A percentile compares a stretch with the other conserved stretches of the same genome.
These are phyloP conservation scores for Silene vulgaris DNA, from an alignment of 179 eudicot species.

Conservation along the genomic window DNA sequence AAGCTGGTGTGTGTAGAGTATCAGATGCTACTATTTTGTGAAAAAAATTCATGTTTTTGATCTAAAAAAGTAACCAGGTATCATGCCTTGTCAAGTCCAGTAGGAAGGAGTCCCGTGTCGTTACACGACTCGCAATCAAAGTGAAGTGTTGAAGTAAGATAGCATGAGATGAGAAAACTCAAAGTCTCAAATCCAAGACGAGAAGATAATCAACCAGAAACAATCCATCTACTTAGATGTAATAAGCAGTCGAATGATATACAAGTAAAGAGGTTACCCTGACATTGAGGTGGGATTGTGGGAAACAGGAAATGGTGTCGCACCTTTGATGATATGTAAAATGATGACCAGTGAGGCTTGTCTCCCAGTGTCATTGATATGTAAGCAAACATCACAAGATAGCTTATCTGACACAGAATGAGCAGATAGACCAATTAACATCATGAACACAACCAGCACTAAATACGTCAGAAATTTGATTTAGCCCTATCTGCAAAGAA, in stretches of 20 bases:
- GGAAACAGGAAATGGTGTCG: constrained; percentile 6
- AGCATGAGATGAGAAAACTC: neutral
- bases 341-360: constrained; percentile 56
- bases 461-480: neutral
- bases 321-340: constrained; percentile 88
- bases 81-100: neutral
- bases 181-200: neutral
- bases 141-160: neutral
- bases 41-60: neutral
- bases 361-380: constrained; percentile 91
- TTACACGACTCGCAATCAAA: neutral
- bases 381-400: constrained; percentile 98
- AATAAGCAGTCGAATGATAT: constrained; percentile 11
- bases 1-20: neutral
- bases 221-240: neutral
- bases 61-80: neutral
- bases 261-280: neutral
- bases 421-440: constrained; percentile 14
- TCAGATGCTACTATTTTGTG: neutral
- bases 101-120: neutral
- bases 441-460: neutral
- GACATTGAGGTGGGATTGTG: neutral
- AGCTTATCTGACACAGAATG: constrained; percentile 68
- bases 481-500: neutral
- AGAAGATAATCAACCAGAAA: neutral